Evolutionary conservation across 805 yeast species (phyloP), one percentile per base, ranked within the genome.

Genomic region (Barnettozyma californica): DNA sequence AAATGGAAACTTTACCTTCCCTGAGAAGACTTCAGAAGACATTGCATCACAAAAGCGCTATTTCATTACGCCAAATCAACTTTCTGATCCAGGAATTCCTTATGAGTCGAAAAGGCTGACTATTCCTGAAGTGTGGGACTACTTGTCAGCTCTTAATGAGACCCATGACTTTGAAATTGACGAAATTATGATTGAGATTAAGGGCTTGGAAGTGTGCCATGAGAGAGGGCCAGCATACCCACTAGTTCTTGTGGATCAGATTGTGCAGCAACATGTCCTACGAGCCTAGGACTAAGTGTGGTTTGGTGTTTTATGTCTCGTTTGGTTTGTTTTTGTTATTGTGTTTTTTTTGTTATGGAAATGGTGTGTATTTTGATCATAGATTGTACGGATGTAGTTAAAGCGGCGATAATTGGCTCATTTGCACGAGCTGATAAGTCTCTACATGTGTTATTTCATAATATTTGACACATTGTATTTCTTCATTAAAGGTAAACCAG

Each of bases 51-150:
- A 51, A 25, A 19, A 42, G 19, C 42, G 36, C 46, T 53, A 45
- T 13, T 40, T 37, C 13, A 8, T n/a, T 13, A 43, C 49, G 14
- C 46, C 52, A 26, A 51, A 54, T 27, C 58, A 52, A 25, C 46
- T 50, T 63, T 61, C 48, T 48, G 61, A 50, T 44, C 54, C 51
- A 55, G 66, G 52, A 16, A 53, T 54, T 16, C 54, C 56, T 18
- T 53, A 54, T 35, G 52, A 48, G 10, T 64, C 67, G 27, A 75
- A 76, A 57, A 70, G 86, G 39, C 67, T 87, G 51, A 87, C 90
- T 0, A 70, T 87, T 0, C 80, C 87, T 18, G 94, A 92, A 2
- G 83, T 87, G 2, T 89, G 96, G 96, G 92, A 88, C 62, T 84
- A 84, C 61, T 65, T 89, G 42, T 78, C 73, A 48, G 72, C 70